Evolutionary conservation across 179 eudicot genomes (phyloP).

Genomic region (Camellia oleifera): DNA sequence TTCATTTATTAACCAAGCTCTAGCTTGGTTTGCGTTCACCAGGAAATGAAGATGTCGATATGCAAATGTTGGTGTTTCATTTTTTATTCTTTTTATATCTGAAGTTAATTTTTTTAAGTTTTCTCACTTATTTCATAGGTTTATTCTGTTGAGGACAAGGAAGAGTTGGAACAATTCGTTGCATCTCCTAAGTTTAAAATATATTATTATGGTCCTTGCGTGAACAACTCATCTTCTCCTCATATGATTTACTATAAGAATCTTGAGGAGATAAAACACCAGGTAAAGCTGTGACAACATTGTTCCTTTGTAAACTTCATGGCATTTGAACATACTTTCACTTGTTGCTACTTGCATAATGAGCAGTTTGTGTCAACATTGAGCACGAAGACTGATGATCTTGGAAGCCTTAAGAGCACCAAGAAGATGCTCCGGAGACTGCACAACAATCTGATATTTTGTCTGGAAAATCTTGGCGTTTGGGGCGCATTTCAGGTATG

Average conservation of each 20-base stretch:
- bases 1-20: slow-evolving; percentile 2
- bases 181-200: slow-evolving; percentile 62
- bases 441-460: slow-evolving; percentile 59
- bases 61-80: background rate
- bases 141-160: slow-evolving; percentile 66
- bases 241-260: slow-evolving; percentile 28
- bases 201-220: slow-evolving; percentile 49
- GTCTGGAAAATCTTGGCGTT: slow-evolving; percentile 72
- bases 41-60: background rate
- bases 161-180: slow-evolving; percentile 73
- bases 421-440: slow-evolving; percentile 60
- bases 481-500: slow-evolving; percentile 62
- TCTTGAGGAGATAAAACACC: slow-evolving; percentile 62
- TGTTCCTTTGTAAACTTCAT: background rate
- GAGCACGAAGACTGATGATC: slow-evolving; percentile 38
- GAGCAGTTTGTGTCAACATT: slow-evolving; percentile 61
- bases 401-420: slow-evolving; percentile 34
- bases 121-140: slow-evolving; percentile 43
- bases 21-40: background rate
- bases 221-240: slow-evolving; percentile 30
- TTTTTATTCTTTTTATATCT: background rate
- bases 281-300: slow-evolving; percentile 49
- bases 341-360: slow-evolving; percentile 11
- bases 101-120: background rate
- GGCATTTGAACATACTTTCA: slow-evolving; percentile 8